Evolutionary conservation across 371 early-diverging fungal species (phyloP).

Genomic region (Nematocida ausubeli): DNA sequence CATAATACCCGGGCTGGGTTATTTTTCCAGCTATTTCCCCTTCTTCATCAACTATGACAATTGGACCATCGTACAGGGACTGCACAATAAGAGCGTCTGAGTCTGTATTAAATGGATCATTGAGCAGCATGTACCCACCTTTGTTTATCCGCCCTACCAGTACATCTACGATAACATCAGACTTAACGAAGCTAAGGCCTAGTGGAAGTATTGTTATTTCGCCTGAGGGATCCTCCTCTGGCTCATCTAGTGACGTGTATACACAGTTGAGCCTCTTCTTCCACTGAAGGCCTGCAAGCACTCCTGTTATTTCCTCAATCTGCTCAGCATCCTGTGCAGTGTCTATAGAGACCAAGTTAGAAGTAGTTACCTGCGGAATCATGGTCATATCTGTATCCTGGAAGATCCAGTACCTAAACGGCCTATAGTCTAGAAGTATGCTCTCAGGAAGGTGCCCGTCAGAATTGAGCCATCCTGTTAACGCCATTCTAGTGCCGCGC

Average conservation of each 20-base stretch:
- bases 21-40: neutral
- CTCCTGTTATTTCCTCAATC: neutral
- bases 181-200: neutral
- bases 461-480: conserved; percentile 67
- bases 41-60: neutral
- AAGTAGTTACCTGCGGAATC: neutral
- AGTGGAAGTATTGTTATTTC: neutral
- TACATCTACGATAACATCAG: conserved; percentile 13
- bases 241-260: conserved; percentile 12
- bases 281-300: conserved; percentile 22
- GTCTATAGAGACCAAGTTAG: neutral
- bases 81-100: conserved; percentile 15
- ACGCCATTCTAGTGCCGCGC: conserved; percentile 59
- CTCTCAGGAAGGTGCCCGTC: conserved; percentile 18
- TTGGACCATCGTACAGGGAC: conserved; percentile 14
- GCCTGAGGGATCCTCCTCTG: neutral
- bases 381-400: neutral
- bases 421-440: neutral
- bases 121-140: conserved; percentile 40
- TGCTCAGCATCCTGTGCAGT: neutral
- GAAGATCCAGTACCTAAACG: conserved; percentile 21
- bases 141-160: neutral
- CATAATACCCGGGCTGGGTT: neutral
- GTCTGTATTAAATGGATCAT: conserved; percentile 38
- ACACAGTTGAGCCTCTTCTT: conserved; percentile 33